Base-by-base conservation (phyloP, 1,139 yeast species). In the Candida mesenterica region DNA sequence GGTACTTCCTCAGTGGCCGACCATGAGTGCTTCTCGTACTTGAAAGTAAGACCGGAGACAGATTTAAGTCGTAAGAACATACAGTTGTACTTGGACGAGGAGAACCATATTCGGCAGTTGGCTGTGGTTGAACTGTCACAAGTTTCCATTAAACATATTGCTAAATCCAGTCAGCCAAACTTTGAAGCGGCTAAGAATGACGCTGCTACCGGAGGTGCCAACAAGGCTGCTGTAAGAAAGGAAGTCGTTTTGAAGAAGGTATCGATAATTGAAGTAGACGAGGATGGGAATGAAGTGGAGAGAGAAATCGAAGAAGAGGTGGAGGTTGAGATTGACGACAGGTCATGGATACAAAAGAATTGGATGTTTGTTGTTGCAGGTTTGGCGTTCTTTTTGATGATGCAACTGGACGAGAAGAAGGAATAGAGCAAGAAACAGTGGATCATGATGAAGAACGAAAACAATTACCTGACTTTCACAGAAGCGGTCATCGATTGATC, bases 331-430 rank as follows among this genome's bases (percentile, higher is more conserved):
- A 60, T 49, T 4, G 65, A 58, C 34, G 62, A 66, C 18, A 62
- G 74, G 36, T 68, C 78, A 2, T 76, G 73, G 61, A 57, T 76
- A 17, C 79, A 75, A 46, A 68, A 68, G 53, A 67, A 77, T 50
- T 76, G 82, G 82, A 59, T 72, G 60, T 75, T 72, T 48, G 43
- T 70, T 17, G 71, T 66, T 2, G 64, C 68, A 9, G 75, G 77
- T 13, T 51, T 72, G 33, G 31, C 43, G 15, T 20, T 46, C 13
- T 31, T 46, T 22, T 43, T 64, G 42, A 44, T 62, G 37, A 36
- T 61, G 28, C 38, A 54, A 22, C 62, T 59, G 8, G 63, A 57
- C 16, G 55, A 52, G 36, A 44, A 46, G 48, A 44, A 45, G 34
- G 22, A 36, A 28, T 20, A 29, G 16, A 9, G 2, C 3, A 9